Percentiles rank a stretch among this genome's conserved stretches.
Conservation (phyloP, 495 filamentous ascomycete species). For the Neurospora intermedia region DNA sequence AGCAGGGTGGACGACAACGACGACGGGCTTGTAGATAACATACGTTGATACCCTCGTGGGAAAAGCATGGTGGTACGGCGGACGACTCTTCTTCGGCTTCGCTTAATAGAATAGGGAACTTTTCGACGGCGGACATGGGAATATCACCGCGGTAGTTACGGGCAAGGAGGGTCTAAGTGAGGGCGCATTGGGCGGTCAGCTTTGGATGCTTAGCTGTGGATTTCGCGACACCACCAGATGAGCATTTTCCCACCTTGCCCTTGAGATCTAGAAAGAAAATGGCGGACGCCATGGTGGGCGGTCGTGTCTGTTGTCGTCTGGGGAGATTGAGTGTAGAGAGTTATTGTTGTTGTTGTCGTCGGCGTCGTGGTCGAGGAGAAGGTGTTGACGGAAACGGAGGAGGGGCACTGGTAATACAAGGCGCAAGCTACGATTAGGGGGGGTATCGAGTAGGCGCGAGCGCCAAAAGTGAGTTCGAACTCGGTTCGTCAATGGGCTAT, state of each 20-base stretch:
- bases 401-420: not conserved
- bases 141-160: conserved; percentile 99
- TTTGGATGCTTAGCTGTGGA: not conserved
- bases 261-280: conserved; percentile 99
- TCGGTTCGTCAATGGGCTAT: conserved; percentile 1
- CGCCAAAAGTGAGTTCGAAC: not conserved
- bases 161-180: conserved; percentile 80
- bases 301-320: conserved; percentile 6
- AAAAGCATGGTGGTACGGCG: conserved; percentile 96
- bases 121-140: conserved; percentile 98
- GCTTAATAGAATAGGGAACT: conserved; percentile 91
- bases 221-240: not conserved
- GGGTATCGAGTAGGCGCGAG: not conserved
- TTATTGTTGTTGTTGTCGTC: not conserved
- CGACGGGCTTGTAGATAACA: conserved; percentile 18
- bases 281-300: conserved; percentile 78
- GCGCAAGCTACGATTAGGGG: not conserved
- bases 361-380: conserved; percentile 1
- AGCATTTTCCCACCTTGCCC: conserved; percentile 68
- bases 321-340: not conserved
- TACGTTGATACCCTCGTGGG: conserved; percentile 96
- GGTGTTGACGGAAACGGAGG: not conserved
- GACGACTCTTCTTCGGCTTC: conserved; percentile 99
- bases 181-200: not conserved
- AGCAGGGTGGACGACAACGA: not conserved